Percentiles rank a stretch among this genome's conserved stretches.
Conservation (phyloP, 2,329 filamentous ascomycete species). For the Ceratocystis huliohia region DNA sequence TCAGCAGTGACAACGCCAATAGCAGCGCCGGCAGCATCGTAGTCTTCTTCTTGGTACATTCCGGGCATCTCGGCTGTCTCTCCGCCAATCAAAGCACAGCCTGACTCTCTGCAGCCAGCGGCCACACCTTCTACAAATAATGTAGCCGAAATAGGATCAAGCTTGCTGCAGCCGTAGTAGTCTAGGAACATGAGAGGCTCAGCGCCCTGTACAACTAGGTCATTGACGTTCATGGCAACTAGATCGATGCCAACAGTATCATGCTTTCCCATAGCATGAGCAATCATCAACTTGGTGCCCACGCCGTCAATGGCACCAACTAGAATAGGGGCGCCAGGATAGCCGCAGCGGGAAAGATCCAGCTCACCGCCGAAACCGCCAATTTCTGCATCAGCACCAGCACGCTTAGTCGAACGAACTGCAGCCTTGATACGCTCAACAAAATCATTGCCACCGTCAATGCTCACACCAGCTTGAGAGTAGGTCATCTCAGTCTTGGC, state of each 20-base stretch:
- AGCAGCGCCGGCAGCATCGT: conserved; percentile 84
- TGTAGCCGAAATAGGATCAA: conserved; percentile 64
- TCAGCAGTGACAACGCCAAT: conserved; percentile 65
- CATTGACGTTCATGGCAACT: conserved; percentile 98
- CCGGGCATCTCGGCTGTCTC: conserved; percentile 98
- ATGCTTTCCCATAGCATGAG: conserved; percentile 78
- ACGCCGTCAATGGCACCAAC: conserved; percentile 95
- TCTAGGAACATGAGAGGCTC: conserved; percentile 94
- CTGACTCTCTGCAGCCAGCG: conserved; percentile 69
- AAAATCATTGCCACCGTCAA: conserved; percentile 85
- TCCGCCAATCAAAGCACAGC: conserved; percentile 85
- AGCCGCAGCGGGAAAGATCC: conserved; percentile 56
- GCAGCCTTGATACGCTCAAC: conserved; percentile 84
- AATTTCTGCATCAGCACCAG: conserved; percentile 84
- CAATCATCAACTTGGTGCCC: conserved; percentile 93
- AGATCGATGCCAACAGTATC: conserved; percentile 92
- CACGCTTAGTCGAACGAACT: conserved; percentile 70
- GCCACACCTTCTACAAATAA: conserved; percentile 88
- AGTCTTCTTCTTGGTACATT: conserved; percentile 78
- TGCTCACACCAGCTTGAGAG: conserved; percentile 82
- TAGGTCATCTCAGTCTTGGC: conserved; percentile 56
- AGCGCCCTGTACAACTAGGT: conserved; percentile 89
- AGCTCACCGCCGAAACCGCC: conserved; percentile 89
- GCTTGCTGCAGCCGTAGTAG: conserved; percentile 87
- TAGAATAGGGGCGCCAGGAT: conserved; percentile 51